phyloP scores from a whole-genome alignment of 495 filamentous ascomycete genomes.

The Xylaria grammica region DNA sequence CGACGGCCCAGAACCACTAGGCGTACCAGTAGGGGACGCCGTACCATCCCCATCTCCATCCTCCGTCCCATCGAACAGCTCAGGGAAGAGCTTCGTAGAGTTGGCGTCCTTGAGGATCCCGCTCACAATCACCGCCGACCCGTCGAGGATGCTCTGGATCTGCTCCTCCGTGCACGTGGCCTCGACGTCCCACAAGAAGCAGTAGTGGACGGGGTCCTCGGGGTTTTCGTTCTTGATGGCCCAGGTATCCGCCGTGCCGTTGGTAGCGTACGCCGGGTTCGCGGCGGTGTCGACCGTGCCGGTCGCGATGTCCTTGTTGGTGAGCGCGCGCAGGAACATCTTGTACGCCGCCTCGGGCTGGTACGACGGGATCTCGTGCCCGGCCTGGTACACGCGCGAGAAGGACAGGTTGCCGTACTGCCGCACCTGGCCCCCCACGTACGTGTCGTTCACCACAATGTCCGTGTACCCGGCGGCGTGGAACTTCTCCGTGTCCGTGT shows the following conservation, averaged over 20 bases:
- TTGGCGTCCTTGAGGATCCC: slow-evolving; percentile 58
- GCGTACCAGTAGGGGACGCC: slow-evolving; percentile 22
- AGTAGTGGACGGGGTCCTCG: slow-evolving; percentile 50
- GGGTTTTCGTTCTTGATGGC: slow-evolving; percentile 55
- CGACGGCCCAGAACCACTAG: slow-evolving; percentile 30
- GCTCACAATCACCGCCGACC: slow-evolving; percentile 48
- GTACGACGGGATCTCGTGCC: slow-evolving; percentile 74
- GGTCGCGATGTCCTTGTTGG: slow-evolving; percentile 64
- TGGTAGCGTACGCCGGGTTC: slow-evolving; percentile 50
- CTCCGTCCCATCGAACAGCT: slow-evolving; percentile 25
- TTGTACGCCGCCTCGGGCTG: slow-evolving; percentile 67
- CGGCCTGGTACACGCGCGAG: slow-evolving; percentile 70
- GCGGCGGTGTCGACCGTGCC: slow-evolving; percentile 60
- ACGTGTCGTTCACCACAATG: slow-evolving; percentile 49
- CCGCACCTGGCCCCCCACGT: slow-evolving; percentile 67
- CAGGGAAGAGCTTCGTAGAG: slow-evolving; percentile 41
- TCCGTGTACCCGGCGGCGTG: slow-evolving; percentile 60
- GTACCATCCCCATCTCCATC: slow-evolving; percentile 39
- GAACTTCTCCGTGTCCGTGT: slow-evolving; percentile 52
- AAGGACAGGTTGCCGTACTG: slow-evolving; percentile 74
- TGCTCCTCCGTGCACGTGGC: slow-evolving; percentile 60
- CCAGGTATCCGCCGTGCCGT: slow-evolving; percentile 57
- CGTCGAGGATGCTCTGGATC: slow-evolving; percentile 49
- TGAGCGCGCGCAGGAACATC: slow-evolving; percentile 64
- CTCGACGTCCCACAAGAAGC: slow-evolving; percentile 60